Conservation (phyloP, 2,329 filamentous ascomycete species). For the Zymoseptoria ardabiliae region DNA sequence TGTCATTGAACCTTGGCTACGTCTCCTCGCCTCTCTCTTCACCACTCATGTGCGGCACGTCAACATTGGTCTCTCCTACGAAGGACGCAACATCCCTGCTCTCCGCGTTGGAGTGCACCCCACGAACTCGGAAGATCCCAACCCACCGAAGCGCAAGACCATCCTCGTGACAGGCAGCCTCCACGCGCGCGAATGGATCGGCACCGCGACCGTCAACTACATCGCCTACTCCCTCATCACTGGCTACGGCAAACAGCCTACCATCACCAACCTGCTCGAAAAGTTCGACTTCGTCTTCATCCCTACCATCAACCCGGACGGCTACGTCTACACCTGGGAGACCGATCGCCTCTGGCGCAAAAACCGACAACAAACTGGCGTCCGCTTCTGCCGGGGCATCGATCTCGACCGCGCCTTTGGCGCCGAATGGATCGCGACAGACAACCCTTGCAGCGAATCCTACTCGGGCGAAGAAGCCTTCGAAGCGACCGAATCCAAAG, state of each 20-base stretch:
- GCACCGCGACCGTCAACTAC: slow-evolving; percentile 83
- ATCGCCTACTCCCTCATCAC: slow-evolving; percentile 83
- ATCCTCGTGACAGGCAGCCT: slow-evolving; percentile 76
- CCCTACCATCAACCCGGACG: slow-evolving; percentile 85
- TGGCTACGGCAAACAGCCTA: slow-evolving; percentile 63
- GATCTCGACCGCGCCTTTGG: slow-evolving; percentile 85
- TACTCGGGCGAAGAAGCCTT: slow-evolving; percentile 80
- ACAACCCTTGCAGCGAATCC: slow-evolving; percentile 83
- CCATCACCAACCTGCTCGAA: slow-evolving; percentile 69
- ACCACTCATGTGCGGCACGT: slow-evolving; percentile 67
- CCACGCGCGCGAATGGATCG: slow-evolving; percentile 97
- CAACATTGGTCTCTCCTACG: slow-evolving; percentile 74
- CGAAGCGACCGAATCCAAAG: slow-evolving; percentile 69
- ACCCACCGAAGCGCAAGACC: slow-evolving; percentile 56
- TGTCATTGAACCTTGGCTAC: slow-evolving; percentile 87
- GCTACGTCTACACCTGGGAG: slow-evolving; percentile 90
- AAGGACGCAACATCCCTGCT: slow-evolving; percentile 78
- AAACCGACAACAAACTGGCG: slow-evolving; percentile 73
- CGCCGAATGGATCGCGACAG: slow-evolving; percentile 71
- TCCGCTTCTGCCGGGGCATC: slow-evolving; percentile 77
- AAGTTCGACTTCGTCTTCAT: slow-evolving; percentile 83
- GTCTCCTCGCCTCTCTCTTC: slow-evolving; percentile 82
- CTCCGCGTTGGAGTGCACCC: slow-evolving; percentile 64
- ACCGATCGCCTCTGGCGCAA: slow-evolving; percentile 92
- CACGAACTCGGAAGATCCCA: slow-evolving; percentile 41